Evolutionary conservation across 768 basidiomycete species (phyloP).

Genomic region (Tylopilus sp.): DNA sequence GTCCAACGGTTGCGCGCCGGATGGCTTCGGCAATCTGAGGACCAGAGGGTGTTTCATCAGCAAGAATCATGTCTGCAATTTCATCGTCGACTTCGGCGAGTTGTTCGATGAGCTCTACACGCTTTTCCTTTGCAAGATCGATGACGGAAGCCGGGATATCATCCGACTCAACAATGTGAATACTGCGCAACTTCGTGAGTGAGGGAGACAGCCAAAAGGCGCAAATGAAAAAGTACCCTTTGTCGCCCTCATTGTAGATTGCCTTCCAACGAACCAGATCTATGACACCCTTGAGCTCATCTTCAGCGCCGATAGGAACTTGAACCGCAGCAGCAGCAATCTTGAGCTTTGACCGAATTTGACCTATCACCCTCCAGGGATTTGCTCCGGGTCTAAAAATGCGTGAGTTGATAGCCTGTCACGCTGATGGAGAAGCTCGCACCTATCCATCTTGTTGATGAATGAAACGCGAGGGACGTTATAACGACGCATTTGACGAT

Average conservation of each 20-base stretch:
- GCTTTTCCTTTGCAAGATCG: slow-evolving; percentile 77
- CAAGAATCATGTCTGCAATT: slow-evolving; percentile 88
- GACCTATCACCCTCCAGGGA: slow-evolving; percentile 91
- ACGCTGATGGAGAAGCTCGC: background rate
- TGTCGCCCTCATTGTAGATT: slow-evolving; percentile 90
- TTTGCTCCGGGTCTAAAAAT: slow-evolving; percentile 83
- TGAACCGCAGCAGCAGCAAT: slow-evolving; percentile 95
- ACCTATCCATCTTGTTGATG: slow-evolving; percentile 99
- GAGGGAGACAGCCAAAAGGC: background rate
- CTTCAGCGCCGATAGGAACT: slow-evolving; percentile 90
- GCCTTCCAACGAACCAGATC: slow-evolving; percentile 95
- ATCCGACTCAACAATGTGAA: slow-evolving; percentile 73
- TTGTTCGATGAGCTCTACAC: slow-evolving; percentile 88
- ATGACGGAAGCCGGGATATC: slow-evolving; percentile 81
- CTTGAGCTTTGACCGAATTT: slow-evolving; percentile 87
- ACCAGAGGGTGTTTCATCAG: slow-evolving; percentile 73
- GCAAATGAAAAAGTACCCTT: slow-evolving; percentile 64
- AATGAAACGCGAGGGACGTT: slow-evolving; percentile 94
- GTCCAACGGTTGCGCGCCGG: slow-evolving; percentile 79
- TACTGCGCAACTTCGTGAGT: slow-evolving; percentile 39
- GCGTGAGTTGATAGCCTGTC: background rate
- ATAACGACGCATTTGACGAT: slow-evolving; percentile 97
- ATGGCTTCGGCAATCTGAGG: slow-evolving; percentile 79
- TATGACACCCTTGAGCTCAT: slow-evolving; percentile 84
- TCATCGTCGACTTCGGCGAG: slow-evolving; percentile 96